Base-by-base conservation (phyloP, 805 yeast genomes). In the Candida nonsorbophila region DNA sequence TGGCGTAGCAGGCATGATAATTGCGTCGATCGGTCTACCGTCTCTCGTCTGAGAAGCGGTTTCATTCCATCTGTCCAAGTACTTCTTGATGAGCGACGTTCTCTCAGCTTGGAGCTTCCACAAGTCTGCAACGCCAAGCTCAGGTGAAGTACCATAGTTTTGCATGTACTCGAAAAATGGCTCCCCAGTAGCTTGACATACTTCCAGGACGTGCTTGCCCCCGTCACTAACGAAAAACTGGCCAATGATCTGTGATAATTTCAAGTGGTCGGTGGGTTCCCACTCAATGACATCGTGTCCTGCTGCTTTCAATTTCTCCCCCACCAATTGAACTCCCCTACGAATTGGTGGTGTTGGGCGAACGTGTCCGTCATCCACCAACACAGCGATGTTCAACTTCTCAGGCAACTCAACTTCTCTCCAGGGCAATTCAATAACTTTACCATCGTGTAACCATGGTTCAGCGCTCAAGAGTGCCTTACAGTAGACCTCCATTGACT, bases 291-390 rank as follows among this genome's bases (percentile, higher is more conserved):
- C 71, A 18, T 68, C 69, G 25, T 64, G 79, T 24, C 83, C 83
- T 1, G 81, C 79, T 1, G 57, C 68, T 33, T 59, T 52, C 42
- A 84, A 64, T 41, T 74, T 76, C 6, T 60, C 68, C 11, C 58
- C 77, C 6, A 74, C 70, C 24, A 58, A 54, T 36, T 74, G 57
- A 49, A 84, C 56, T 21, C 68, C 82, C 42, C 85, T 61, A 14
- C 58, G 44, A 25, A 77, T 62, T 23, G 86, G 84, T n/a, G 87
- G 84, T 33, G 75, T 72, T 27, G 84, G 84, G 40, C 72, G 72
- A n/a, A 79, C 84, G 22, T 71, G 45, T 15, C 78, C 80, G 50
- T 79, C 84, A 42, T 77, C 80, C 10, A 78, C 66, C 17, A 77
- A 84, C 37, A 79, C 69, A 7, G 77, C 78, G 40, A 79, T 51